Conservation (phyloP, 768 basidiomycete genomes). For the Suillus alpinus region DNA sequence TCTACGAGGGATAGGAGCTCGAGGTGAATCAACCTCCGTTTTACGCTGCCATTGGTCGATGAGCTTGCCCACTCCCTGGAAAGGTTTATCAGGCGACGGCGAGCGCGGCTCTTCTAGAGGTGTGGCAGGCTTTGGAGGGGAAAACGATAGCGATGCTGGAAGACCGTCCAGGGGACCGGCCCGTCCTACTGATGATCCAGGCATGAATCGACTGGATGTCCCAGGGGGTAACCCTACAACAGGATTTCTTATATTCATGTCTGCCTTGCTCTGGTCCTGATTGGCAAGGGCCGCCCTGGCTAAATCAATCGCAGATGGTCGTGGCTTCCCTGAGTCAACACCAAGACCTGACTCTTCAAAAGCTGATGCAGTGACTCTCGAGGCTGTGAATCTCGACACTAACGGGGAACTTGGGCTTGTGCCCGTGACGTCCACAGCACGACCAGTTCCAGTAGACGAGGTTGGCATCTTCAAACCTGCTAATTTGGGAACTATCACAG, state of each 20-base stretch:
- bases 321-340: conserved; percentile 18
- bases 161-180: conserved; percentile 25
- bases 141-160: conserved; percentile 10
- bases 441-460: conserved; percentile 17
- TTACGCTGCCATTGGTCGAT: conserved; percentile 90
- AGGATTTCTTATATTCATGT: conserved; percentile 15
- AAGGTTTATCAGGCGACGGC: conserved; percentile 74
- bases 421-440: conserved; percentile 15
- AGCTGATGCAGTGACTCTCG: conserved; percentile 12
- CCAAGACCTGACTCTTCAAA: conserved; percentile 10
- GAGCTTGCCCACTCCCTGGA: conserved; percentile 78
- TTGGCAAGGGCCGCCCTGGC: conserved; percentile 15
- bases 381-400: conserved; percentile 21
- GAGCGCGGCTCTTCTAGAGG: conserved; percentile 37
- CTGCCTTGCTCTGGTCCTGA: conserved; percentile 15
- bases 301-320: conserved; percentile 11
- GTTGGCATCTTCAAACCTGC: conserved; percentile 21
- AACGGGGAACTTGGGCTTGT: conserved; percentile 20
- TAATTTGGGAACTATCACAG: conserved; percentile 33
- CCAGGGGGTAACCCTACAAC: conserved; percentile 21
- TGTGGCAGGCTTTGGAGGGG: conserved; percentile 8
- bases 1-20: conserved; percentile 34
- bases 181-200: conserved; percentile 12
- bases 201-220: conserved; percentile 20
- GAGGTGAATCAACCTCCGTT: conserved; percentile 49